A percentile compares a stretch with the other conserved stretches of the same genome.
Conservation (phyloP, 148 eudicot genomes). For the Suaeda aralocaspica region DNA sequence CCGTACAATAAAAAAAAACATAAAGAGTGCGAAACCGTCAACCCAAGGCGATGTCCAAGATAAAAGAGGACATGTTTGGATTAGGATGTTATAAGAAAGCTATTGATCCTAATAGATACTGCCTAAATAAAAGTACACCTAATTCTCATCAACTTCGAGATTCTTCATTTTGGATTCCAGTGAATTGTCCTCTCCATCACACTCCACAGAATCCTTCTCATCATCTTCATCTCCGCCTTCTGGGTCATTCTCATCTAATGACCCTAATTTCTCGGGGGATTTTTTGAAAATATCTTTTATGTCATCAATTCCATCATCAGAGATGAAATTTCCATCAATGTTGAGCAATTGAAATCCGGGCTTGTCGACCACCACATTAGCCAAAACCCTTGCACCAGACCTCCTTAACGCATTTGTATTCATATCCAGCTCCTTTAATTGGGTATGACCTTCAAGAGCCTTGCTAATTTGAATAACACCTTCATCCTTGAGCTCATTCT, state of each 20-base stretch:
- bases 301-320: conserved; percentile 72
- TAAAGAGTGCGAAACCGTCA: not conserved
- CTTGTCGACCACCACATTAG: conserved; percentile 44
- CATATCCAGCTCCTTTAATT: conserved; percentile 55
- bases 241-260: conserved; percentile 78
- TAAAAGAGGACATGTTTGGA: conserved; percentile 14
- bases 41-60: conserved; percentile 18
- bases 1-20: not conserved
- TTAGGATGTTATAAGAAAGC: conserved; percentile 1
- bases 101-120: not conserved
- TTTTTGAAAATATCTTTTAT: conserved; percentile 49
- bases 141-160: conserved; percentile 27
- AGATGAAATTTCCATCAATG: conserved; percentile 59
- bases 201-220: conserved; percentile 48
- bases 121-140: not conserved
- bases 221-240: conserved; percentile 58
- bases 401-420: conserved; percentile 52
- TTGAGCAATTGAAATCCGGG: conserved; percentile 47
- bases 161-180: conserved; percentile 60
- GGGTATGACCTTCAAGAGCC: conserved; percentile 51
- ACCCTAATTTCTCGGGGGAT: conserved; percentile 49
- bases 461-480: conserved; percentile 57
- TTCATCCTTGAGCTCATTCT: conserved; percentile 71
- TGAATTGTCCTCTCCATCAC: conserved; percentile 33
- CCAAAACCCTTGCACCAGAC: conserved; percentile 64